Evolutionary conservation across 23 red algal species (phyloP).

Genomic region (Gracilaria caudata): DNA sequence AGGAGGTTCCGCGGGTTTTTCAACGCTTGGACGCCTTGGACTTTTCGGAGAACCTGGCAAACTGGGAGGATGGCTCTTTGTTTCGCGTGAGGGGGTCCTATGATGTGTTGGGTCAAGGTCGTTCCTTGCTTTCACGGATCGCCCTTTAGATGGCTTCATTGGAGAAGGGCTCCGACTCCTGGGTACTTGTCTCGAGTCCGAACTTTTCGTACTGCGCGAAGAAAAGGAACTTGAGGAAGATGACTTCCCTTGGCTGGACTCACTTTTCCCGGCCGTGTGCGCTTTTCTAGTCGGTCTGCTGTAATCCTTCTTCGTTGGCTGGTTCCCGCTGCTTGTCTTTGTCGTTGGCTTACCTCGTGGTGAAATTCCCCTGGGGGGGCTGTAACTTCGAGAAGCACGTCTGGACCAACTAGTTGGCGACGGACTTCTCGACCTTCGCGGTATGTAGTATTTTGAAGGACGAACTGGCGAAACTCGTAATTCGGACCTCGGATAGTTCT

Average conservation of each 20-base stretch:
- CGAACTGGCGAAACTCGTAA: conserved; percentile 50
- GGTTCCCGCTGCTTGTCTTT: neutral
- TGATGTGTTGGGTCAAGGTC: conserved; percentile 12
- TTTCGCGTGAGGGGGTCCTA: conserved; percentile 2
- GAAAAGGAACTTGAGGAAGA: neutral
- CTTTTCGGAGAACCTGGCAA: neutral
- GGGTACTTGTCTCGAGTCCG: neutral
- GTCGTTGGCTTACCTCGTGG: too few species aligned
- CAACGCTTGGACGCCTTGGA: neutral
- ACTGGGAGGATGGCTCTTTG: neutral
- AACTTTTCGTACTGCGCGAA: neutral
- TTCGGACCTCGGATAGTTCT: conserved; percentile 55
- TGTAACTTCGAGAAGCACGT: neutral
- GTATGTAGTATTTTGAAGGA: conserved; percentile 60
- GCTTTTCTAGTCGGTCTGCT: neutral
- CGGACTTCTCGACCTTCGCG: conserved; percentile 24
- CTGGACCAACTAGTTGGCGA: conserved; percentile 1
- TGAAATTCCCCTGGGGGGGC: neutral
- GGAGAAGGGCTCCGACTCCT: neutral
- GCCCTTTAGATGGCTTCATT: neutral
- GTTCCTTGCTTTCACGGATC: neutral
- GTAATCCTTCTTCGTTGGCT: neutral
- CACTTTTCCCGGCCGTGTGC: neutral
- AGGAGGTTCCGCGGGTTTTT: neutral
- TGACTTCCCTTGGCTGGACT: neutral